Base-by-base conservation (phyloP, 1,139 yeast genomes). In the Scheffersomyces quercinus region DNA sequence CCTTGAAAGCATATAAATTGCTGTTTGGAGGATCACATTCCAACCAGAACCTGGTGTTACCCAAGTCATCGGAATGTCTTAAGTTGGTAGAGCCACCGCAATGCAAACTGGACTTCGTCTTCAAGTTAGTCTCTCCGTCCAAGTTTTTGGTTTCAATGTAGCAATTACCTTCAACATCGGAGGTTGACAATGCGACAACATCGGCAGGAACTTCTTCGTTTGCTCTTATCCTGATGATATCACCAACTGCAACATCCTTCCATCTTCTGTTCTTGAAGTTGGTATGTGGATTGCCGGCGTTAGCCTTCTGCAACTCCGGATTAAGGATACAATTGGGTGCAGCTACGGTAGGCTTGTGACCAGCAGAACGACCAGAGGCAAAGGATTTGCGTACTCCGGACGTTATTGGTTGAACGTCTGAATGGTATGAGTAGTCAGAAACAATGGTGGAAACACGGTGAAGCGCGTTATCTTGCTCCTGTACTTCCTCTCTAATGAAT, bases 151-250 rank as follows among this genome's bases (percentile, higher is more conserved):
- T 93, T 65, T 93, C 98, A 35, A 91, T 83, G 58, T 85, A 91
- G 67, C 98, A 91, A 37, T 85, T 90, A 35, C 96, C 96, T 60
- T 93, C 98, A 1, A 77, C 64, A 60, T 91, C 97, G 0, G 96
- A 85, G 0, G 96, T 83, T 2, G 96, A 81, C 36, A 93, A 60
- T 28, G 91, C 69, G 13, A 89, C 76, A 31, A 91, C 65, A 69
- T 93, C 99, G 8, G 97, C 97, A 2, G 99, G 99, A 26, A 93
- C 82, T 65, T 89, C 95, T 62, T 91, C 97, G 61, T 93, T 86
- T 49, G 85, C 85, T 55, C 88, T 81, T 15, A 93, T 77, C 54
- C 97, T 80, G 38, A 93, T 82, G 52, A 90, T 77, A 58, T 91
- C 97, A 48, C 99, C 99, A 28, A 91, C 97, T 44, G 77, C 75